Percentiles rank a stretch among this genome's conserved stretches.
Evolutionary conservation across 169 alveolate species (phyloP).

Genomic region (Cystoisospora suis): DNA sequence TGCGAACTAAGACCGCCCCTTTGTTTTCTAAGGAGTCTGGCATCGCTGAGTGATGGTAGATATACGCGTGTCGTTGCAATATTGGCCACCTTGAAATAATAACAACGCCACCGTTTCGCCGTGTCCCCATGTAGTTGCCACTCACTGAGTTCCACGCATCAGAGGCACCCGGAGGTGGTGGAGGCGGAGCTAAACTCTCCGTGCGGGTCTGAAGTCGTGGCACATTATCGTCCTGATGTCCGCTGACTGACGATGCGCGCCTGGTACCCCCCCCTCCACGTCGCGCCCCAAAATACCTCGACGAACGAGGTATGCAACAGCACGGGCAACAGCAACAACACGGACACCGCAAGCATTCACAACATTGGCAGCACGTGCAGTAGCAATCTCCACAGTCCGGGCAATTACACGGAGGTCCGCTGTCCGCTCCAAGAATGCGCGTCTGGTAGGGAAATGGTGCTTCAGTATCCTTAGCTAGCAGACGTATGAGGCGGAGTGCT

Average conservation of each 20-base stretch:
- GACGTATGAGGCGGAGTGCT: constrained; percentile 29
- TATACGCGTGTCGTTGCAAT: constrained; percentile 72
- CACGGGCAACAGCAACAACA: constrained; percentile 51
- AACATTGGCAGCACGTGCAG: constrained; percentile 1
- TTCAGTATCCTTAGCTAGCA: constrained; percentile 46
- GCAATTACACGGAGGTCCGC: not conserved
- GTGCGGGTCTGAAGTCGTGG: no score
- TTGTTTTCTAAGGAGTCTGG: constrained; percentile 75
- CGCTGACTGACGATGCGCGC: no score
- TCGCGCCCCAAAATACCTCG: not conserved
- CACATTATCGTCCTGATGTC: no score
- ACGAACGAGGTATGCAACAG: constrained; percentile 44
- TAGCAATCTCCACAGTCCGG: constrained; percentile 18
- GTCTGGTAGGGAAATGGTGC: constrained; percentile 55
- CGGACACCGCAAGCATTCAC: not conserved
- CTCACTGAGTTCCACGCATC: constrained; percentile 61
- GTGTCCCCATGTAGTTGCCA: constrained; percentile 50
- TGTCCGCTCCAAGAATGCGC: constrained; percentile 52
- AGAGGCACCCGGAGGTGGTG: not conserved
- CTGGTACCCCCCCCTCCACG: no score
- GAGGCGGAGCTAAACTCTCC: not conserved
- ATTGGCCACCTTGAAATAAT: constrained; percentile 73
- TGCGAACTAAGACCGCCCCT: constrained; percentile 83
- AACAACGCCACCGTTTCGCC: constrained; percentile 74
- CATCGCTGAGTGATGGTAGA: constrained; percentile 61